Evolutionary conservation across 2,329 filamentous ascomycete genomes (phyloP), one percentile per base, ranked within the genome.

Genomic region (Chrysoporthe puriensis): DNA sequence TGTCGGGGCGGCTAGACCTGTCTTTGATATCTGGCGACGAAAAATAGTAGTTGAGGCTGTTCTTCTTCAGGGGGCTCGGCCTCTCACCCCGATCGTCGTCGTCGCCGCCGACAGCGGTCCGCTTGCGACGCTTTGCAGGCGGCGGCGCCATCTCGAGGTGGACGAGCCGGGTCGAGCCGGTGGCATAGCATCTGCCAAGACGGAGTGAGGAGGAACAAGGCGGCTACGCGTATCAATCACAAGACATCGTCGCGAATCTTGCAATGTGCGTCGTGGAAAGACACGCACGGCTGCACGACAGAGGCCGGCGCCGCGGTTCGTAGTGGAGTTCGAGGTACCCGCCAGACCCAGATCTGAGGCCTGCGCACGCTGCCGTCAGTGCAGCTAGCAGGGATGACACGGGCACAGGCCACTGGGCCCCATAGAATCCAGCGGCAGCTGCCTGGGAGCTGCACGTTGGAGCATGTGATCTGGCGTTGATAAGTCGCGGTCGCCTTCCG

Each of bases 61-160:
- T 78, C 66, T 73, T 76, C 44, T 75, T 75, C 13, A 73, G 61
- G 52, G 67, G 67, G 32, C 65, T 66, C 13, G 73, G 73, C 64
- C 71, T 76, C n/a, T 72, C 56, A 64, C 85, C 81, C 43, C 80
- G 78, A 71, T 85, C 82, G 71, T 86, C 83, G 70, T 84, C 84
- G 57, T 81, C 81, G 70, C 78, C 78, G 63, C 83, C 80, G 69
- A 87, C 77, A 73, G 85, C 78, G 76, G 85, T 88, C 72, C 84
- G 85, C 81, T 83, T 86, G 72, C 84, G 85, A 76, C 87, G 84
- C 79, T 87, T 87, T 75, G 85, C 79, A 70, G 84, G 82, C 78
- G 85, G 82, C 77, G 85, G 85, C 74, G 84, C 84, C 86, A 88
- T 88, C 71, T 73, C 75, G 71, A 70, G 69, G 64, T 71, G 69